Percentiles rank a stretch among this genome's conserved stretches.
Evolutionary conservation across 305 asterid genomes (phyloP).

Genomic region (Rubia balearica): DNA sequence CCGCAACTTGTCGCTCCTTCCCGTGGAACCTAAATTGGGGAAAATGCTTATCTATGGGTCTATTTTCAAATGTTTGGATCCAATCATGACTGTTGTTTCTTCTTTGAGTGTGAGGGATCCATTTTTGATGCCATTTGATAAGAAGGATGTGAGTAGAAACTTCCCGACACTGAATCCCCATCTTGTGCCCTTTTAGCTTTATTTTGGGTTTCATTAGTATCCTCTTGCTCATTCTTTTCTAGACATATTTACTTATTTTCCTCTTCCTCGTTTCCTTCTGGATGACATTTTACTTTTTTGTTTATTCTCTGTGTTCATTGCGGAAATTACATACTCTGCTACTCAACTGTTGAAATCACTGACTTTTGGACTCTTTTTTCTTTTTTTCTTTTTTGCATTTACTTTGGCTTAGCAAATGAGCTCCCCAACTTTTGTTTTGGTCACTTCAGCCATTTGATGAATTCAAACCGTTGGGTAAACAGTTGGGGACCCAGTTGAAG

Average conservation of each 20-base stretch:
- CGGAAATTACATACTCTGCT: not conserved
- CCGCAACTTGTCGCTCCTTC: slow-evolving; percentile 73
- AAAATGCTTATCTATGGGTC: slow-evolving; percentile 85
- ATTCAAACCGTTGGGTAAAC: not conserved
- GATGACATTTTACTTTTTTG: not conserved
- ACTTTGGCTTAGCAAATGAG: not conserved
- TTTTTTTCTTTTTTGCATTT: too few species aligned
- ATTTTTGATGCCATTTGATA: slow-evolving; percentile 88
- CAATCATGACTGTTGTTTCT: slow-evolving; percentile 88
- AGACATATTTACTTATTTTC: not conserved
- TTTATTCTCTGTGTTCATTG: not conserved
- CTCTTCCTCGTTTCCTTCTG: not conserved
- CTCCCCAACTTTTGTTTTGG: not conserved
- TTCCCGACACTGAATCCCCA: slow-evolving; percentile 5
- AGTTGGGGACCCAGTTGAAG: not conserved
- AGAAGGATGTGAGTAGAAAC: slow-evolving; percentile 70
- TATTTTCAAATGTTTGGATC: slow-evolving; percentile 76
- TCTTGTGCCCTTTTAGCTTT: slow-evolving; percentile 2
- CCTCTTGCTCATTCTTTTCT: not conserved
- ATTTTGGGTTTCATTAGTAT: not conserved
- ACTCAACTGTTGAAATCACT: not conserved
- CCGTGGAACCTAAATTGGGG: slow-evolving; percentile 97
- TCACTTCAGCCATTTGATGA: not conserved
- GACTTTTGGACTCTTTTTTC: not conserved
- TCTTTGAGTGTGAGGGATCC: slow-evolving; percentile 88